These are phyloP conservation scores for Tolypocladium guangdongense DNA, from an alignment of 2,329 filamentous ascomycete genomes.

Conservation along the genomic window DNA sequence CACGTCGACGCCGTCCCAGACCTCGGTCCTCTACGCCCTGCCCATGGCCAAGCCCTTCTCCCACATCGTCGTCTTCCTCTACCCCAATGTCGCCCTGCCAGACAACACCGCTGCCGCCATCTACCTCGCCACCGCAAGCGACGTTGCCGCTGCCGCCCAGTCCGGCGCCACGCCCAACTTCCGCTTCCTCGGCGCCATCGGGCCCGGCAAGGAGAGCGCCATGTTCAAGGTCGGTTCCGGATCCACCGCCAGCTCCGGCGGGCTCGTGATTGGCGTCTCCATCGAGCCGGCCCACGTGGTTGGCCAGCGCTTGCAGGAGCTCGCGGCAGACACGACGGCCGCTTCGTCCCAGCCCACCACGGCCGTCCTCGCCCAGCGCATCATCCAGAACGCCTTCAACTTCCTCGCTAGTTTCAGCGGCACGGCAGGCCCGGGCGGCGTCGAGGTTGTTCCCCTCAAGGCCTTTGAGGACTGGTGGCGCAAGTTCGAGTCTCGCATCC, in stretches of 20 bases:
- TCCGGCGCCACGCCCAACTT: constrained; percentile 47
- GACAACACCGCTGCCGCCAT: constrained; percentile 74
- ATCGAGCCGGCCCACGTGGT: constrained; percentile 70
- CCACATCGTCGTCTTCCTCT: constrained; percentile 80
- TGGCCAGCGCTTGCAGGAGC: constrained; percentile 52
- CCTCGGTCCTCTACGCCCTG: constrained; percentile 46
- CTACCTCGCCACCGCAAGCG: constrained; percentile 56
- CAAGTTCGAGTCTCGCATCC: constrained; percentile 84
- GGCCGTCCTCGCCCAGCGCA: constrained; percentile 74
- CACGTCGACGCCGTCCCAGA: constrained; percentile 38
- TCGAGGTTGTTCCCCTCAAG: constrained; percentile 86
- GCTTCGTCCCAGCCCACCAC: constrained; percentile 39
- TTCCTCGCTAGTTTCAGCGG: constrained; percentile 82
- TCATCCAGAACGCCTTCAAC: constrained; percentile 96
- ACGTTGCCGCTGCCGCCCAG: constrained; percentile 25
- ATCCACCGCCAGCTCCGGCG: constrained; percentile 19
- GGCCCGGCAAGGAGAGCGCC: constrained; percentile 80
- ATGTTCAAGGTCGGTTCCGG: constrained; percentile 64
- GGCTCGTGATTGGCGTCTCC: constrained; percentile 70
- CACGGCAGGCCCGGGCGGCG: constrained; percentile 45
- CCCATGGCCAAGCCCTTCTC: constrained; percentile 47
- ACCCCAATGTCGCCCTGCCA: constrained; percentile 67
- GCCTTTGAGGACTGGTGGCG: constrained; percentile 97
- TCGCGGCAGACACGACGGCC: constrained; percentile 27
- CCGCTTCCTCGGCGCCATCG: constrained; percentile 79